Evolutionary conservation across 148 eudicot species (phyloP), one percentile per base, ranked within the genome.

Genomic region (Chenopodium album): DNA sequence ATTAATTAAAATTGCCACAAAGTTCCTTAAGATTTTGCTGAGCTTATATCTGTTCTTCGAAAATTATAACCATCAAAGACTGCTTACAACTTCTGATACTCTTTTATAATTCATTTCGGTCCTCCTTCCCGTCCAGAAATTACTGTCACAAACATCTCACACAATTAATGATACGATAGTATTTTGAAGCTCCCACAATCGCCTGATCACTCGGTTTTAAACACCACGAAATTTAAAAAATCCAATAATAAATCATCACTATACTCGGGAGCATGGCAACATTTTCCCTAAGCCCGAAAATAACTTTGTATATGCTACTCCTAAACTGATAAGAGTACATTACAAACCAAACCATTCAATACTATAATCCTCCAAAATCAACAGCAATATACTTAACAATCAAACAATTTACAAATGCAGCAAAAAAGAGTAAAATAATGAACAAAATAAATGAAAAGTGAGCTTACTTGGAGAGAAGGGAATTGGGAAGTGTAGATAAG

Each of bases 401-500:
- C 22, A 56, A 19, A 11, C 62, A 16, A 16, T 59, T 59, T 50
- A 9, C 13, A 13, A 50, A 50, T 12, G 16, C 54, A 13, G 3
- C 16, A 3, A 50, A 50, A 50, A 50, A 50, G 12, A 50, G 2
- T 48, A 50, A 0, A 1, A 50, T 31, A 34, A 12, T 17, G 2
- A 8, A 71, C 23, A 37, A 71, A 41, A 37, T 17, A 14, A 66
- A 28, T 7, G 1, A 0, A 29, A 67, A 31, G 34, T 46, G 11
- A 67, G 71, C 66, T 79, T 76, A 88, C 93, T 54, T 87, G 92
- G 32, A 92, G 85, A 34, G 96, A 84, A 65, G 93, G 91, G 28
- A 93, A 87, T 1, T 81, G 88, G 72, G 89, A 46, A 50, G 91
- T 69, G 87, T 95, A 93, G 10, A 95, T 87, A 75, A 86, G 70